Evolutionary conservation across 306 rosid species (phyloP), one percentile per base, ranked within the genome.

Genomic region (Ceratonia siliqua): DNA sequence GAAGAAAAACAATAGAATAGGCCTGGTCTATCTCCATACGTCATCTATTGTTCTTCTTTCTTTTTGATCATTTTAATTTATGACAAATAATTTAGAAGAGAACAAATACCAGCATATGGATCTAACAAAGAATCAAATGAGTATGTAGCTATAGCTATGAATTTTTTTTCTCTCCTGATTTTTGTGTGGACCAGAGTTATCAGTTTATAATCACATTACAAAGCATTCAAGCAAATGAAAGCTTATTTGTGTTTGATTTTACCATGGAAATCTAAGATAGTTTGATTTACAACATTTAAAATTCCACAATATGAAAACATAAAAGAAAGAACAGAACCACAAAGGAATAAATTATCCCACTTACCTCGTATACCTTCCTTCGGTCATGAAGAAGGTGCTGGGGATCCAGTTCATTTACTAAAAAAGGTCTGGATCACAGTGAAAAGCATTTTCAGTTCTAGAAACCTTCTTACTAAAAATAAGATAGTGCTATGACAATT

Each of bases 341-440:
- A 50, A 17, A 79, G 38, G 63, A 28, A 45, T 36, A 68, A 74
- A 24, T 5, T 42, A 43, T 61, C 46, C 64, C 12, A 20, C 88
- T 66, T 84, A 94, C 98, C 98, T 94, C 91, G 20, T 94, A 94
- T 17, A 94, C 98, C 89, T 87, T 85, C 81, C 97, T 88, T 46
- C 98, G 85, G 84, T 94, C 98, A 71, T 91, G 97, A 83, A 94
- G 98, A 76, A 94, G 98, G 82, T 94, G 92, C 30, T 94, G 98
- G 0, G 90, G 97, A 80, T 91, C 97, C 82, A 94, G 72, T 79
- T 94, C 96, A 74, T 94, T 94, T 32, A 94, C 98, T 48, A 94
- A 80, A 79, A 88, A 94, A 69, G 98, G 97, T 70, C 98, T 91
- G 90, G 48, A 76, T 68, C 83, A 85, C 62, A 89, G 32, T 58